Evolutionary conservation across 371 early-diverging fungal species (phyloP), one percentile per base, ranked within the genome.

Genomic region (Lichtheimia corymbifera): DNA sequence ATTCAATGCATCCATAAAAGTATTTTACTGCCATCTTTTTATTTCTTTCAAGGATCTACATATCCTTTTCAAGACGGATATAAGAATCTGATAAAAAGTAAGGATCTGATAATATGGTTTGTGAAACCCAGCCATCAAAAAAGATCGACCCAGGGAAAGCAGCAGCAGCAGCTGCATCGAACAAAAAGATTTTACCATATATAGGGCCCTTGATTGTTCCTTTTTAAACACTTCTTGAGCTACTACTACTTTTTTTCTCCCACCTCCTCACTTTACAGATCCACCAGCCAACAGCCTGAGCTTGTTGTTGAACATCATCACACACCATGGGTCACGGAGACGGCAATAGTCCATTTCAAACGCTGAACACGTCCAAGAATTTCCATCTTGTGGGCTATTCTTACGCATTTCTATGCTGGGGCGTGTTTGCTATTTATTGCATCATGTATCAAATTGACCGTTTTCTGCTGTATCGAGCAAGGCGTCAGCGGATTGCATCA

Each of bases 381-480:
- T 63, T 63, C 50, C 63, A 63, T 44, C 53, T 57, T 35, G 50
- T 44, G n/a, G 74, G 71, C n/a, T 70, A 70, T 27, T 50, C 63
- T 1, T 80, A 80, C 54, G 72, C 75, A 15, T 59, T 77, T 42
- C 66, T 73, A 43, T 77, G 71, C 30, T 80, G 80, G 80, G 70
- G 65, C 22, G 35, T 75, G 17, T 80, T 80, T 52, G 52, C 72
- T 13, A 9, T 74, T 5, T 80, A 80, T 54, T 80, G 77, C 43
- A 66, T 74, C 5, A 57, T 59, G 4, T 67, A 73, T 50, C 80
- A 80, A 53, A 30, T 71, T 7, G 64, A 67, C 14, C 70, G 70
- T 9, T 11, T 66, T 3, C 65, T 71, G 18, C 47, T 69, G 14
- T 80, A 74, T 42, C 54, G 58, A 12, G 40, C 55, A 50, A 64